Evolutionary conservation across 352 stramenopile species (phyloP).

Genomic region (Phytophthora boehmeriae): DNA sequence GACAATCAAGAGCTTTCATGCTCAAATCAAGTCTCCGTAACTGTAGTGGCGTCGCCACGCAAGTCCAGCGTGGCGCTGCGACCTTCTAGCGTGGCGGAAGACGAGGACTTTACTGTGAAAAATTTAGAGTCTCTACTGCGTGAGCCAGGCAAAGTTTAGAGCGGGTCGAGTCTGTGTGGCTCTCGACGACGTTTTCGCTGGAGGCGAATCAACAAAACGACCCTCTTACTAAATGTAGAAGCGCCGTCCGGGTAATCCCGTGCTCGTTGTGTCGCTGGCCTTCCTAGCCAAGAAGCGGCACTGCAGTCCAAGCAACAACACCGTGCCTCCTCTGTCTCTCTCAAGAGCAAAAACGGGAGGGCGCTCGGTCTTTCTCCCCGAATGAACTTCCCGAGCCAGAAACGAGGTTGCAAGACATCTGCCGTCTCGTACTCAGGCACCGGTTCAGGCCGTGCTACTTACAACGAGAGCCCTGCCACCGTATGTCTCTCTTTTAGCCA

Average conservation of each 20-base stretch:
- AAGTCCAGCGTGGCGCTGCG: conserved; percentile 23
- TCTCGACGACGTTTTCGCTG: not conserved
- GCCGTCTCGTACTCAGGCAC: conserved; percentile 33
- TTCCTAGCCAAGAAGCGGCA: conserved; percentile 35
- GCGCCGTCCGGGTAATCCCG: conserved; percentile 32
- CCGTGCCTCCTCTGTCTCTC: conserved; percentile 25
- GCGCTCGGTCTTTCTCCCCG: conserved; percentile 30
- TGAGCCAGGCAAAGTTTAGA: conserved; percentile 9
- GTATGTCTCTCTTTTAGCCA: conserved; percentile 39
- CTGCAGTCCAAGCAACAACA: conserved; percentile 4
- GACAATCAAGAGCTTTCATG: not conserved
- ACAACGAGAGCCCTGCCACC: conserved; percentile 26
- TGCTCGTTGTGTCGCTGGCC: conserved; percentile 24
- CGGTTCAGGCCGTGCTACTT: conserved; percentile 34
- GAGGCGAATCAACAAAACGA: not conserved
- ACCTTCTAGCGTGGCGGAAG: conserved; percentile 23
- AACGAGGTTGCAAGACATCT: conserved; percentile 33
- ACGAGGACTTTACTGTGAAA: conserved; percentile 1
- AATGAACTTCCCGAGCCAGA: conserved; percentile 31
- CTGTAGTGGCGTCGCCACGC: conserved; percentile 8
- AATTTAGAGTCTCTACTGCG: not conserved
- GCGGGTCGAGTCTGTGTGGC: not conserved
- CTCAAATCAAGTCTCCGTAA: too few relatives aligned
- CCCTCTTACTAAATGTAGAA: conserved; percentile 25
- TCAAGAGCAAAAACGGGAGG: conserved; percentile 21